A percentile compares a stretch with the other conserved stretches of the same genome.
These are phyloP conservation scores for Pyrenophora graminea DNA, from an alignment of 2,329 filamentous ascomycete species.

Conservation along the genomic window DNA sequence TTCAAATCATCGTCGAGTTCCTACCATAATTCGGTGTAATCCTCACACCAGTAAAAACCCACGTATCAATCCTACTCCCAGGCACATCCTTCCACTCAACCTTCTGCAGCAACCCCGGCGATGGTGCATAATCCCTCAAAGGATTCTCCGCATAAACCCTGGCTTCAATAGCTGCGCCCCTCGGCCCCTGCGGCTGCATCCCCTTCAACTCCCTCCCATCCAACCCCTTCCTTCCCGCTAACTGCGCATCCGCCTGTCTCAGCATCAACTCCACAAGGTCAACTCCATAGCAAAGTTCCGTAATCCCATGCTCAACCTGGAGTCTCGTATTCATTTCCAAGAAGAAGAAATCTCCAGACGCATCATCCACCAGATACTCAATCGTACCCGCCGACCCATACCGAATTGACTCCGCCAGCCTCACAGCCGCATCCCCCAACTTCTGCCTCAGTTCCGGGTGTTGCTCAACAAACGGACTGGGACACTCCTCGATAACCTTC, in stretches of 20 bases:
- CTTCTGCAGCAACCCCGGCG: slow-evolving; percentile 61
- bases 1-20: neutral
- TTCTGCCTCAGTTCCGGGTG: slow-evolving; percentile 62
- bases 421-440: slow-evolving; percentile 70
- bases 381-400: slow-evolving; percentile 90
- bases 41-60: slow-evolving; percentile 62
- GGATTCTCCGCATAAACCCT: slow-evolving; percentile 64
- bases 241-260: slow-evolving; percentile 57
- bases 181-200: slow-evolving; percentile 51
- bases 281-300: slow-evolving; percentile 59
- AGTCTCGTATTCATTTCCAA: slow-evolving; percentile 64
- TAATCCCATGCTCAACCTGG: slow-evolving; percentile 64
- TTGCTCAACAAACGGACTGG: slow-evolving; percentile 67
- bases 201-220: slow-evolving; percentile 47
- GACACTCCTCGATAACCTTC: slow-evolving; percentile 89
- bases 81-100: slow-evolving; percentile 59
- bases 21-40: slow-evolving; percentile 61
- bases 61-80: slow-evolving; percentile 64
- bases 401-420: slow-evolving; percentile 59
- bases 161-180: slow-evolving; percentile 58
- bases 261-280: slow-evolving; percentile 62
- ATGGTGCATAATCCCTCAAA: slow-evolving; percentile 61
- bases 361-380: slow-evolving; percentile 87
- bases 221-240: slow-evolving; percentile 53
- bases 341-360: slow-evolving; percentile 76